Percentiles rank a stretch among this genome's conserved stretches.
phyloP scores from a whole-genome alignment of 2,329 filamentous ascomycete genomes.

The Paraphaeosphaeria sporulosa region DNA sequence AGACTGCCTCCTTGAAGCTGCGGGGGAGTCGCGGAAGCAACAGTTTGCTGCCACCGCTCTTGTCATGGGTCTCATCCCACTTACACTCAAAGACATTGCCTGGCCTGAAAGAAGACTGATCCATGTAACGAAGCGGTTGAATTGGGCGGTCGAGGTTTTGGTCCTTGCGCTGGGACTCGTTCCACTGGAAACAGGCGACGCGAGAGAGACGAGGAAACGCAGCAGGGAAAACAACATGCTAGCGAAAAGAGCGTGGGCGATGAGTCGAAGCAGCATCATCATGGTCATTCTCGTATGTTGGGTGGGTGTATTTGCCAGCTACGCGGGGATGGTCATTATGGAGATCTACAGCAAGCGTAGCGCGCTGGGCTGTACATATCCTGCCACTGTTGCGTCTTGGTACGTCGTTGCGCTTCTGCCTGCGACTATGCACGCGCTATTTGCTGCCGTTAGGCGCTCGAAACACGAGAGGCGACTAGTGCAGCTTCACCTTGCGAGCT shows the following conservation, averaged over 20 bases:
- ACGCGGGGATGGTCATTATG: slow-evolving; percentile 30
- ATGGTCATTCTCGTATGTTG: slow-evolving; percentile 1
- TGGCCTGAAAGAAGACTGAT: slow-evolving; percentile 40
- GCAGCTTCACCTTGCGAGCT: neutral
- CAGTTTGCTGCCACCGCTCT: slow-evolving; percentile 42
- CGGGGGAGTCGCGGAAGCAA: slow-evolving; percentile 41
- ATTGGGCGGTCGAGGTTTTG: slow-evolving; percentile 27
- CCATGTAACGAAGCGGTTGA: slow-evolving; percentile 26
- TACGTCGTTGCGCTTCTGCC: slow-evolving; percentile 34
- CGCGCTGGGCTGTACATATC: slow-evolving; percentile 40
- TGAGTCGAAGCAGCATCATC: slow-evolving; percentile 7
- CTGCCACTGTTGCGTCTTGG: slow-evolving; percentile 36
- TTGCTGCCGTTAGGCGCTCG: slow-evolving; percentile 16
- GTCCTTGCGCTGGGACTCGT: slow-evolving; percentile 35
- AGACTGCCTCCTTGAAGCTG: slow-evolving; percentile 33
- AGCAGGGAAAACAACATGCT: slow-evolving; percentile 14
- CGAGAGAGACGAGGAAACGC: slow-evolving; percentile 12
- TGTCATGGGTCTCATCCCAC: slow-evolving; percentile 44
- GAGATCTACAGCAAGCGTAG: slow-evolving; percentile 43
- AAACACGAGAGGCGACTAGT: slow-evolving; percentile 4
- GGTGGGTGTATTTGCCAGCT: slow-evolving; percentile 20
- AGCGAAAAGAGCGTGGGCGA: slow-evolving; percentile 18
- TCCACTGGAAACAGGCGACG: slow-evolving; percentile 20
- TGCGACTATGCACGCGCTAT: slow-evolving; percentile 31
- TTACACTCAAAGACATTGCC: slow-evolving; percentile 43